Evolutionary conservation across 192 early-diverging fungal genomes (phyloP), one percentile per base, ranked within the genome.

Genomic region (Entomortierella beljakovae): DNA sequence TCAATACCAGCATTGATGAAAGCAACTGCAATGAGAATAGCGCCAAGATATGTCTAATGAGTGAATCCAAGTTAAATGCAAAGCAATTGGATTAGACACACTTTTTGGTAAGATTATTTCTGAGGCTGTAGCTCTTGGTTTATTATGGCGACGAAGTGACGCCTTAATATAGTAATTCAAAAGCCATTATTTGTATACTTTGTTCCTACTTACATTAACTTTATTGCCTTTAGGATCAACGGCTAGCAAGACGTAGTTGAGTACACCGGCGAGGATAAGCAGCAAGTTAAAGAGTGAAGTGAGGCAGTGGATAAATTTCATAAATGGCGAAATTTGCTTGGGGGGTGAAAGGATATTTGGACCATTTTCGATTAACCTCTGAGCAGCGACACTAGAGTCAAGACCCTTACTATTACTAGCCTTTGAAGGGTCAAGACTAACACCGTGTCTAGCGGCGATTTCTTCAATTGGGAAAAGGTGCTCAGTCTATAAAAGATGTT

Each of bases 1-100:
- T 98, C 97, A 69, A 98, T 94, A 33, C 71, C 79, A 0, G 97
- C 94, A 72, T 98, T 98, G 53, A 95, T 59, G 53, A 98, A 92
- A 0, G 95, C 93, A n/a, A 98, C 95, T 34, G 61, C 84, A 43
- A 98, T 89, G 0, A 97, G 86, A 71, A 98, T 95, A 23, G 90
- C 92, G n/a, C 97, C 97, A 49, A 96, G 90, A 69, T 97, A 97
- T 10, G 86, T 86, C 92, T 94, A 20, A 46, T 46, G 82, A 31
- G 38, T 20, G 54, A 37, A n/a, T n/a, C n/a, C n/a, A n/a, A n/a
- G n/a, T n/a, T n/a, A n/a, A n/a, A n/a, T n/a, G 58, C 8, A 46
- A 61, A 9, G 35, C 43, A 51, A 23, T 2, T 25, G 10, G 38
- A 13, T 16, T 10, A 26, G 16, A 29, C 16, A 8, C 33, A 23